Evolutionary conservation across 2,329 filamentous ascomycete species (phyloP), one percentile per base, ranked within the genome.

Genomic region (Trichophyton verrucosum): DNA sequence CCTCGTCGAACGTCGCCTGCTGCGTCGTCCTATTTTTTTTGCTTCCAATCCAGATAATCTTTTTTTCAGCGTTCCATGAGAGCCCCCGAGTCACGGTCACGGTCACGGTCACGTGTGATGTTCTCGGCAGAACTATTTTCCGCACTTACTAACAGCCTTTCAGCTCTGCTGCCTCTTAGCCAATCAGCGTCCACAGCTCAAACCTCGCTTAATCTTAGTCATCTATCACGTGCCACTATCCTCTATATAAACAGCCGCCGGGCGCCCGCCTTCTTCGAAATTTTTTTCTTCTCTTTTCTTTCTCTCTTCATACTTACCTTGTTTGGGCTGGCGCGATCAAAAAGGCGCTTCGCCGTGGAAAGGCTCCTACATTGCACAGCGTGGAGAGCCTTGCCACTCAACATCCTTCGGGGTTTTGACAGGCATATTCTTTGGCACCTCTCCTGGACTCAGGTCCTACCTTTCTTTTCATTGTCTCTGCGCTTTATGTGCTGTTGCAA

Each of bases 311-410:
- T 78, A 77, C 75, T 78, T 78, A 77, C 75, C 76, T 78, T 77
- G 76, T 77, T 74, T 75, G 72, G 73, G 74, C 74, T 72, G 68
- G 71, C 70, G 73, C 72, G 76, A 74, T 78, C 76, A 78, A 68
- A 65, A 76, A 75, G 71, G 71, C 71, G 73, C 71, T 68, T 68
- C 68, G 73, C 74, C 73, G 76, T 73, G 69, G 69, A 72, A 71
- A 72, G 73, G 77, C 75, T 74, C 77, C 79, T 81, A 76, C 79
- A 81, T 81, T 81, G 79, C 79, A 81, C 79, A 81, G 67, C 78
- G 78, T 74, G 78, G 79, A 68, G 77, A 75, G 76, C 73, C 77
- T 70, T 66, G 73, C 65, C 70, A 72, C 76, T 75, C 75, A 78
- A 76, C 73, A 75, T 75, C 72, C 69, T 78, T 75, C 74, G 76